Conservation (phyloP, 208 protist genomes). For the Acanthamoeba royreba region DNA sequence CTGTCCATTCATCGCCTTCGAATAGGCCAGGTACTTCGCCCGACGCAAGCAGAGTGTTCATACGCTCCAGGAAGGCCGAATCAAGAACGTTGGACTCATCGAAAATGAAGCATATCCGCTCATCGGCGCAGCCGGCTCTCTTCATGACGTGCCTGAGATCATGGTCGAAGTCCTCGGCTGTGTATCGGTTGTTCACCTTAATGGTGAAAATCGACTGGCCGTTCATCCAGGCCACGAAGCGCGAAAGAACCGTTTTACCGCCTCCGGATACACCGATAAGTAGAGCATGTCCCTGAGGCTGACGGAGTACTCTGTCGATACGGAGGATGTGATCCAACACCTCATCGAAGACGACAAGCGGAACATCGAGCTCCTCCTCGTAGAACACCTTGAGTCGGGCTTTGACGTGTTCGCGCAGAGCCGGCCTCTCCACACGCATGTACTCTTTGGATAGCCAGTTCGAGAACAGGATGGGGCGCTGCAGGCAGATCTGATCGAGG, state of each 20-base stretch:
- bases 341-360: conserved; percentile 96
- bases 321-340: conserved; percentile 98
- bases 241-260: conserved; percentile 97
- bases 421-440: conserved; percentile 84
- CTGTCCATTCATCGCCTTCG: conserved; percentile 95
- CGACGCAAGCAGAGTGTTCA: conserved; percentile 98
- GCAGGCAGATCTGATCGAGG: conserved; percentile 71
- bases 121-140: conserved; percentile 92
- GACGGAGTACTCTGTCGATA: conserved; percentile 97
- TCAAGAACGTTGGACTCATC: conserved; percentile 98
- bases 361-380: conserved; percentile 97
- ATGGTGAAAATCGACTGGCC: conserved; percentile 95
- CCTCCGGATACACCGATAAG: conserved; percentile 95
- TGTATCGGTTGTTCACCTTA: conserved; percentile 95
- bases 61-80: conserved; percentile 98
- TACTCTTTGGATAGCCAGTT: conserved; percentile 93
- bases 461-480: conserved; percentile 94
- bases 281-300: conserved; percentile 96
- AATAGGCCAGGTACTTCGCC: conserved; percentile 98
- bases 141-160: conserved; percentile 95
- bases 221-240: conserved; percentile 98
- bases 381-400: conserved; percentile 90
- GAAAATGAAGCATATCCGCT: conserved; percentile 99
- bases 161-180: conserved; percentile 95
- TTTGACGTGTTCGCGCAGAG: conserved; percentile 89